Conservation (phyloP, 1,139 yeast genomes). For the Blastobotrys niveus region DNA sequence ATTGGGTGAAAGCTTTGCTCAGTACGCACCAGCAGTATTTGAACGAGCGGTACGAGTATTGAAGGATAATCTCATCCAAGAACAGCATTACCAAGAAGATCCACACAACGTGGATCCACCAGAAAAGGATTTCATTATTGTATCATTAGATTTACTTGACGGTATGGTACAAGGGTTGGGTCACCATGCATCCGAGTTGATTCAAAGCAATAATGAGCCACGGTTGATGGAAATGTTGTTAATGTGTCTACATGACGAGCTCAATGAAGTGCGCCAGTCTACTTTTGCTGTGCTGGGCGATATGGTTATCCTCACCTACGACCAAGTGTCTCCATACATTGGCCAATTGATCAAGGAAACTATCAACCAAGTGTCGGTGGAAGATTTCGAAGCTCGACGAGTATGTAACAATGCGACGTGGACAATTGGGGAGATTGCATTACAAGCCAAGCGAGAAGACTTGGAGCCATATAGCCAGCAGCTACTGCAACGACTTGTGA, state of each 20-base stretch:
- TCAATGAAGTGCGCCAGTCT: constrained; percentile 84
- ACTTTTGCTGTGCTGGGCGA: constrained; percentile 91
- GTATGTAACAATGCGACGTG: constrained; percentile 87
- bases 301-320: constrained; percentile 60
- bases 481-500: constrained; percentile 56
- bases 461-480: constrained; percentile 54
- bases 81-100: constrained; percentile 57
- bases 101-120: constrained; percentile 65
- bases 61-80: constrained; percentile 60
- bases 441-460: constrained; percentile 46
- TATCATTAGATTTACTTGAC: constrained; percentile 83
- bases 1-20: constrained; percentile 76
- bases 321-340: constrained; percentile 52
- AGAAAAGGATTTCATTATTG: constrained; percentile 84
- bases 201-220: constrained; percentile 33
- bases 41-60: constrained; percentile 69
- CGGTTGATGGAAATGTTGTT: constrained; percentile 61
- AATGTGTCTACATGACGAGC: constrained; percentile 68
- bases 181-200: constrained; percentile 52
- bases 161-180: constrained; percentile 90
- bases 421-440: constrained; percentile 83
- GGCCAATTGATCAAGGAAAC: constrained; percentile 56
- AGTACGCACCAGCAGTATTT: constrained; percentile 87
- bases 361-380: constrained; percentile 55
- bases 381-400: constrained; percentile 47